phyloP scores from a whole-genome alignment of 495 filamentous ascomycete species.

The Tuber magnatum region DNA sequence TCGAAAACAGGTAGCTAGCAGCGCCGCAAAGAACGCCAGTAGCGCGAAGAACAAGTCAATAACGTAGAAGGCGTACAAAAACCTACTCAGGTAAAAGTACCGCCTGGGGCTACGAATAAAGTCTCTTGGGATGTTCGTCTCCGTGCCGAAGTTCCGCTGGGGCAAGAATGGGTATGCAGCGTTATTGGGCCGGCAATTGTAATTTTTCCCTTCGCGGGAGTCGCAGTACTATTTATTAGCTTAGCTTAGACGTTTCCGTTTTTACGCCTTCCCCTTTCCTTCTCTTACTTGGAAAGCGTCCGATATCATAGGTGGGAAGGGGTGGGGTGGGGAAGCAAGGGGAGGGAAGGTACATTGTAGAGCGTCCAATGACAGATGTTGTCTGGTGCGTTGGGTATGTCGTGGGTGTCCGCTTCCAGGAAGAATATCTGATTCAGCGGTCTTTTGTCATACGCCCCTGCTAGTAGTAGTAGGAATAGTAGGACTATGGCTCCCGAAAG shows the following conservation, averaged over 20 bases:
- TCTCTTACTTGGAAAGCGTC: not conserved
- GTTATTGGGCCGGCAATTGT: conserved; percentile 49
- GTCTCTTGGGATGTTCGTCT: conserved; percentile 48
- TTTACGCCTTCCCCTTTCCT: not conserved
- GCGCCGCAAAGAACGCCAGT: conserved; percentile 53
- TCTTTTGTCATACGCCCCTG: conserved; percentile 50
- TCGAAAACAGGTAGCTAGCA: conserved; percentile 56
- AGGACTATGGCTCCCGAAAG: conserved; percentile 56
- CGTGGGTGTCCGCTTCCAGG: conserved; percentile 56
- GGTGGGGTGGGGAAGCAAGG: conserved; percentile 11
- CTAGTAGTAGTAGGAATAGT: conserved; percentile 60
- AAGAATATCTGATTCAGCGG: conserved; percentile 63
- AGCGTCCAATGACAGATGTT: conserved; percentile 59
- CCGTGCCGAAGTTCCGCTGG: conserved; percentile 56
- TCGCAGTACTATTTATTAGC: conserved; percentile 33
- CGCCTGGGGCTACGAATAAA: conserved; percentile 47
- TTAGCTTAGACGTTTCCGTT: not conserved
- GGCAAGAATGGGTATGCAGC: conserved; percentile 63
- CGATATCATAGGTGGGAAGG: conserved; percentile 1
- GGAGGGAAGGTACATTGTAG: conserved; percentile 49
- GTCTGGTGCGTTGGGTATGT: conserved; percentile 54
- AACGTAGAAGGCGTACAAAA: conserved; percentile 66
- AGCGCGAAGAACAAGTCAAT: conserved; percentile 62
- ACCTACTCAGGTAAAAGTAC: conserved; percentile 60
- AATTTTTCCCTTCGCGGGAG: conserved; percentile 48